Percentiles rank a stretch among this genome's conserved stretches.
phyloP scores from a whole-genome alignment of 768 basidiomycete genomes.

The Ramaria rubella region DNA sequence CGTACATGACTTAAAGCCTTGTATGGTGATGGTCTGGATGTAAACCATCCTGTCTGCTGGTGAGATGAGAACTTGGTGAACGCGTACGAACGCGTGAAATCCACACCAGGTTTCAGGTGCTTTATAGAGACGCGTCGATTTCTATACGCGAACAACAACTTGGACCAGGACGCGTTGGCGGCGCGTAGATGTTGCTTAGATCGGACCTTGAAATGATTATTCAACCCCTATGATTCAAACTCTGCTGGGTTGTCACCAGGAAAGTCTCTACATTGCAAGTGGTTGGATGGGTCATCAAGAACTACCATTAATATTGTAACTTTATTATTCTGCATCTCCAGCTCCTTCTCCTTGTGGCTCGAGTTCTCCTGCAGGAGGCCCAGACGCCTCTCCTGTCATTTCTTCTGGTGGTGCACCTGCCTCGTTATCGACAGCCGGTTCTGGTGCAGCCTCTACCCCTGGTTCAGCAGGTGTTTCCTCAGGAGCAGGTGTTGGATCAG shows the following conservation, averaged over 20 bases:
- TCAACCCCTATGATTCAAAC: no score
- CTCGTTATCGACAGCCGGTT: not conserved
- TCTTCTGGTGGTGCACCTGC: not conserved
- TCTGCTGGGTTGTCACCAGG: no score
- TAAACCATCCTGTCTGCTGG: conserved; percentile 11
- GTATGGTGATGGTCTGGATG: conserved; percentile 84
- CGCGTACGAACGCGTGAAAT: not conserved
- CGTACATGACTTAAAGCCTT: conserved; percentile 97
- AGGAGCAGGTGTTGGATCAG: not conserved
- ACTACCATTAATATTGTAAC: not conserved
- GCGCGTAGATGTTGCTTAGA: no score
- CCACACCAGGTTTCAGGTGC: not conserved
- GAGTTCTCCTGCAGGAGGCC: no score
- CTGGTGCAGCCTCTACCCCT: not conserved
- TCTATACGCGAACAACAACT: no score
- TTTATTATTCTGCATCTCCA: not conserved
- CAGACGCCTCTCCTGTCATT: not conserved
- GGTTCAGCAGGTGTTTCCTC: not conserved
- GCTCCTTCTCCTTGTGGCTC: not conserved
- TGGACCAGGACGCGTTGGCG: no score
- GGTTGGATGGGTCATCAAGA: not conserved
- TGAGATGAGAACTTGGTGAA: not conserved
- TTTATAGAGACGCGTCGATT: no score
- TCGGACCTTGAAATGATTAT: no score
- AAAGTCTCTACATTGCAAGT: not conserved